Evolutionary conservation across 495 filamentous ascomycete genomes (phyloP), one percentile per base, ranked within the genome.

Genomic region (Cercophora scortea): DNA sequence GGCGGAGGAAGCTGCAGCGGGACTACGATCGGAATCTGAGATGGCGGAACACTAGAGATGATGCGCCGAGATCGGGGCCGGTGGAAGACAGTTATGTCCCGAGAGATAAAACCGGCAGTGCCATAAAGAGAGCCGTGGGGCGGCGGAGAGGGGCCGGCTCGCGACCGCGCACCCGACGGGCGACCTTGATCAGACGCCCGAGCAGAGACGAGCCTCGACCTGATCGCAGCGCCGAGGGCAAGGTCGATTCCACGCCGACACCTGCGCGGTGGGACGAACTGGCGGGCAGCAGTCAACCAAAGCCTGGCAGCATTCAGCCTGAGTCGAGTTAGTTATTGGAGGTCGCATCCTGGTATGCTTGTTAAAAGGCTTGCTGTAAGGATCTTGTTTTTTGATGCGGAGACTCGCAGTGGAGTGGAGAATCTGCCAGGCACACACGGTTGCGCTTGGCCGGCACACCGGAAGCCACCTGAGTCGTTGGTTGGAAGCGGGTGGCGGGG

Each of bases 1-100:
- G 58, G 18, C 57, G 62, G 32, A 60, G 49, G 13, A 68, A 61
- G 51, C 34, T 60, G 18, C 55, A 54, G 13, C 45, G 47, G 0
- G 64, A 65, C 41, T 53, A 67, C 17, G 55, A 45, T 4, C 53
- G 68, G 43, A 56, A 59, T 42, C 34, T 60, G 18, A 43, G 56
- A n/a, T 60, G 58, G 58, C 52, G 66, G 18, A 49, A 51, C n/a
- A 56, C 45, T 47, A 12, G 52, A 58, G 18, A 43, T 42, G 16
- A 50, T 53, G 19, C 7, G 53, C 46, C 11, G 1, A 39, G 36
- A 15, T 12, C 53, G n/a, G 40, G 32, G 8, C 39, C 33, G 32
- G 51, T 53, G 1, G 54, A 57, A 39, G 48, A 55, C 18, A 48
- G 50, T 18, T 57, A 59, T 17, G 52, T 56, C 9, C 51, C 55